Evolutionary conservation across 1,284 basidiomycete species (phyloP), one percentile per base, ranked within the genome.

Genomic region (Mycocalia duriaeana): DNA sequence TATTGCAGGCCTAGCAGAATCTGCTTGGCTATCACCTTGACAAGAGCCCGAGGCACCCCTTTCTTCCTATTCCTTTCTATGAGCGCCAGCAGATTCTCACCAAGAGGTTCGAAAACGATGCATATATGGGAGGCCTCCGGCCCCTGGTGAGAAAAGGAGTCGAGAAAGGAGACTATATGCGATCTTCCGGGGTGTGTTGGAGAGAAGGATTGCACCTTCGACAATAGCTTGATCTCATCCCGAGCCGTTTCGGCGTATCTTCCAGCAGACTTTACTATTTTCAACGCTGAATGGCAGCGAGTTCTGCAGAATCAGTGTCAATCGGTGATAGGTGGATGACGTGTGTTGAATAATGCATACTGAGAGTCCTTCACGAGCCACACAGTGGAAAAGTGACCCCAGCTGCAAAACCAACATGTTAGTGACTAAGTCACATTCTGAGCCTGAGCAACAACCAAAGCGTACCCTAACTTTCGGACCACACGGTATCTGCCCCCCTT

Each of bases 361-460:
- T 77, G 67, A 31, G 69, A 69, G 59, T 91, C 88, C 59, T 82
- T 82, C 23, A 87, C 85, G 23, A 91, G 81, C 87, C 87, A 91
- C 44, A 90, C 88, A 36, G 88, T 88, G 2, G 86, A 89, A 65
- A 94, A 94, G 69, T 94, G 91, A 42, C 91, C 91, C 91, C 91
- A 94, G 49, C 85, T 89, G 55, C 31, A 56, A 18, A 44, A 56
- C n/a, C 46, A 48, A 42, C 44, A 51, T 52, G 49, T 63, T 68
- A 47, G 58, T 54, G 57, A 31, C 36, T 51, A 52, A 52, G 58
- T n/a, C n/a, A n/a, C n/a, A n/a, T n/a, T n/a, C n/a, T n/a, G n/a
- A n/a, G n/a, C 43, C 42, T 38, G 45, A 44, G 23, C 46, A 50
- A 38, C 36, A 44, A 49, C 47, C 31, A 40, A 43, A 24, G 67